Evolutionary conservation across 2,329 filamentous ascomycete genomes (phyloP).

Genomic region (Microsporum ferrugineum): DNA sequence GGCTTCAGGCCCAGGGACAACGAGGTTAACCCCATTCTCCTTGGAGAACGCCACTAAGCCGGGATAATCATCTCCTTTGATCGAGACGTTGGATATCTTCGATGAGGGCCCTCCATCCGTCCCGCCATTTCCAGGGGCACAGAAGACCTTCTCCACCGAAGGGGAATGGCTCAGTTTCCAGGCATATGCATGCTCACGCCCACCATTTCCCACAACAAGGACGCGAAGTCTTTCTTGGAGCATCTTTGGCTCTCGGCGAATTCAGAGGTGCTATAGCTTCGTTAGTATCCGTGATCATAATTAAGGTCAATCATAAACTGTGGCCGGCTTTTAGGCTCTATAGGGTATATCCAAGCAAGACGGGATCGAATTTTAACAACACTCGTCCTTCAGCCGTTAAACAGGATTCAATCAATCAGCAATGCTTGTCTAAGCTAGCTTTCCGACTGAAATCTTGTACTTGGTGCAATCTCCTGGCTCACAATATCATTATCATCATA

Average conservation of each 20-base stretch:
- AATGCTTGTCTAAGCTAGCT: neutral
- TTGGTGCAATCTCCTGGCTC: neutral
- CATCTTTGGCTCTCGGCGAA: slow-evolving; percentile 19
- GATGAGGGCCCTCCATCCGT: slow-evolving; percentile 50
- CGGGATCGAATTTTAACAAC: neutral
- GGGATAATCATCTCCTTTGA: slow-evolving; percentile 66
- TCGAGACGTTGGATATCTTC: slow-evolving; percentile 62
- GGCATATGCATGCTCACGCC: slow-evolving; percentile 84
- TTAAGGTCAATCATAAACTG: neutral
- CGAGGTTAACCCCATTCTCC: slow-evolving; percentile 62
- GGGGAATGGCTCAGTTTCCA: slow-evolving; percentile 86
- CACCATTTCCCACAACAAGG: slow-evolving; percentile 84
- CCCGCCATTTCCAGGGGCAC: slow-evolving; percentile 72
- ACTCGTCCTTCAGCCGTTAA: neutral
- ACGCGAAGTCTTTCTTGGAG: slow-evolving; percentile 49
- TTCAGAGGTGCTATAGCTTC: neutral
- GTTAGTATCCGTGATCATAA: neutral
- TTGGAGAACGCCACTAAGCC: slow-evolving; percentile 64
- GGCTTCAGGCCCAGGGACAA: slow-evolving; percentile 83
- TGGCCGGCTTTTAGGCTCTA: neutral
- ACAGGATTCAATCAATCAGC: neutral
- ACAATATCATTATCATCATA: neutral
- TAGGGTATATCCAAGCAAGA: neutral
- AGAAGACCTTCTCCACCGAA: slow-evolving; percentile 60
- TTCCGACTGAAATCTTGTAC: neutral